Base-by-base conservation (phyloP, 2,329 filamentous ascomycete genomes). In the Penicillium sp. region DNA sequence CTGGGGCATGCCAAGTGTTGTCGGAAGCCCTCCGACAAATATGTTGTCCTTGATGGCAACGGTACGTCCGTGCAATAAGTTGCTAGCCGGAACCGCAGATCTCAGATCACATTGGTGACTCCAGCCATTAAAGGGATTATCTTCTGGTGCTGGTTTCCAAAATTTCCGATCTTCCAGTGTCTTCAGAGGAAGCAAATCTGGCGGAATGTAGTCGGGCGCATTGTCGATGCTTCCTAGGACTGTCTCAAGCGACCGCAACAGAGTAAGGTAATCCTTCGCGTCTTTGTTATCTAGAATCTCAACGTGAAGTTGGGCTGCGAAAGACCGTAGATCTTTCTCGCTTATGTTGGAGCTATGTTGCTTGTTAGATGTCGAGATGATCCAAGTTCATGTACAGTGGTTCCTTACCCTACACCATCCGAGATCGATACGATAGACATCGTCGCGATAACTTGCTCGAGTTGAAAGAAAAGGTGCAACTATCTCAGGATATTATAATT, bases 81-180 rank as follows among this genome's bases (percentile, higher is more conserved):
- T 50, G 20, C 57, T 68, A 16, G 56, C 50, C 4, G 69, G 68
- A 40, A 56, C 55, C 4, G 62, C 54, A 7, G 71, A 63, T n/a
- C 57, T 61, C 13, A 77, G 62, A 3, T 65, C 61, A 22, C 67
- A 70, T 38, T 67, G 68, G 51, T 78, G 72, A 39, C 74, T 73
- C 76, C 76, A 78, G n/a, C 71, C 76, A 62, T 78, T 78, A 22
- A 78, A 55, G 13, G 72, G 73, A 56, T 78, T 77, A 0, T 56
- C 24, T 5, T 48, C 43, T 1, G 5, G 9, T 35, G 9, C 32
- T 14, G 56, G 53, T 5, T 73, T 67, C 18, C 61, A 53, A n/a
- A 57, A 53, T n/a, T 49, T 51, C 4, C 35, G 70, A 62, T 55
- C 55, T 55, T 50, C 53, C 58, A 52, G 64, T 69, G 55, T 67